phyloP scores from a whole-genome alignment of 257 asterid genomes.

The Verbena officinalis region DNA sequence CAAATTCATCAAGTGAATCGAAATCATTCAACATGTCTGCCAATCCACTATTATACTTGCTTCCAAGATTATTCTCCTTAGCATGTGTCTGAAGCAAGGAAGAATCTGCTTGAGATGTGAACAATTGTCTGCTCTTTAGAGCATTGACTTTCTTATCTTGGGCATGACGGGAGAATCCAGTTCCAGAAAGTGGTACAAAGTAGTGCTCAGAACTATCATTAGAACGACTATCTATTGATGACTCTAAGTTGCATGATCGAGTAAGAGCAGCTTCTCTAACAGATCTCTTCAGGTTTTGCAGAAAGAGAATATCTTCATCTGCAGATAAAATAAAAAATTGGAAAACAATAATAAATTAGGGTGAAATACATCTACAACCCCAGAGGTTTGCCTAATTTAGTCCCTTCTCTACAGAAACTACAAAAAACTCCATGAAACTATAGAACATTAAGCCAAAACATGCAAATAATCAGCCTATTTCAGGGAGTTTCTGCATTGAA shows the following conservation, averaged over 20 bases:
- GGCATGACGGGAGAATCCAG: conserved; percentile 62
- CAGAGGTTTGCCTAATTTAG: no score
- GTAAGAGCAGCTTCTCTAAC: conserved; percentile 96
- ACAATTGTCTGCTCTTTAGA: conserved; percentile 51
- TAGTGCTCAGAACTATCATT: conserved; percentile 90
- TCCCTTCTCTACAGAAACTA: no score
- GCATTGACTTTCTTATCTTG: conserved; percentile 59
- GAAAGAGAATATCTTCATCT: conserved; percentile 71
- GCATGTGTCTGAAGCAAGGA: conserved; percentile 52
- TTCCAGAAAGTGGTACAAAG: conserved; percentile 79
- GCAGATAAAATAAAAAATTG: conserved; percentile 36
- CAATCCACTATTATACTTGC: conserved; percentile 62
- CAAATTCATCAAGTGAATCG: conserved; percentile 78
- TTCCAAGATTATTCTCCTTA: conserved; percentile 50
- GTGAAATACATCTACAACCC: no score
- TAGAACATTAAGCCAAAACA: no score
- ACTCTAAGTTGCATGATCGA: conserved; percentile 56
- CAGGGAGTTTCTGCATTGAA: no score
- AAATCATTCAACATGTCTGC: conserved; percentile 63
- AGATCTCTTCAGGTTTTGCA: conserved; percentile 86
- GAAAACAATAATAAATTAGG: no score
- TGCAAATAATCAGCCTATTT: no score
- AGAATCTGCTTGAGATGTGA: conserved; percentile 65
- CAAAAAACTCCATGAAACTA: no score
- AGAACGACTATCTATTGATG: conserved; percentile 82